A percentile compares a stretch with the other conserved stretches of the same genome.
Conservation (phyloP, 257 asterid genomes). For the Thymus quinquecostatus region DNA sequence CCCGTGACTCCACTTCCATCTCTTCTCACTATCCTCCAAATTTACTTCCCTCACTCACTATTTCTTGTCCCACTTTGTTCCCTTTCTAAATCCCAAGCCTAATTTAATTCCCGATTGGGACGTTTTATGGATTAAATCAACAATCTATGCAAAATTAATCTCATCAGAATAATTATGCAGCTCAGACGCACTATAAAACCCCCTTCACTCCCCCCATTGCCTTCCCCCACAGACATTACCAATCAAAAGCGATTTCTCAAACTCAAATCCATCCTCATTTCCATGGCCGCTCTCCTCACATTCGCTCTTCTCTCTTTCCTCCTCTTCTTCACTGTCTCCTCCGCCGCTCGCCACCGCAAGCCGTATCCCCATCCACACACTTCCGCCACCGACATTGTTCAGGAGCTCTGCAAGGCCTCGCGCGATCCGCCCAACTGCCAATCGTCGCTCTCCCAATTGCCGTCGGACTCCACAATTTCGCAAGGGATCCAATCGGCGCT, state of each 20-base stretch:
- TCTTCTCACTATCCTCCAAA: conserved; percentile 22
- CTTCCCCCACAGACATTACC: neutral
- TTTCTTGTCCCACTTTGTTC: neutral
- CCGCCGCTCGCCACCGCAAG: conserved; percentile 29
- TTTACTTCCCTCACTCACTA: neutral
- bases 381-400: neutral
- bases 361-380: neutral
- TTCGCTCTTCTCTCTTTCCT: conserved; percentile 21
- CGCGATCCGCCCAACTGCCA: conserved; percentile 4
- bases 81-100: neutral
- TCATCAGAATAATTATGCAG: conserved; percentile 15
- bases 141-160: neutral
- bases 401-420: conserved; percentile 27
- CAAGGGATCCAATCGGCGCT: conserved; percentile 20
- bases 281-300: conserved; percentile 28
- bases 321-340: conserved; percentile 9
- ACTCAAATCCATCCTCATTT: conserved; percentile 1
- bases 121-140: neutral
- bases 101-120: neutral
- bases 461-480: neutral
- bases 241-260: conserved; percentile 3
- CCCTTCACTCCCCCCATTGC: neutral
- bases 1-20: conserved; percentile 29
- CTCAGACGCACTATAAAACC: conserved; percentile 27
- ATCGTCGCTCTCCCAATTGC: conserved; percentile 1